Evolutionary conservation across 2,329 filamentous ascomycete genomes (phyloP).

Genomic region (Pleomassaria siparia): DNA sequence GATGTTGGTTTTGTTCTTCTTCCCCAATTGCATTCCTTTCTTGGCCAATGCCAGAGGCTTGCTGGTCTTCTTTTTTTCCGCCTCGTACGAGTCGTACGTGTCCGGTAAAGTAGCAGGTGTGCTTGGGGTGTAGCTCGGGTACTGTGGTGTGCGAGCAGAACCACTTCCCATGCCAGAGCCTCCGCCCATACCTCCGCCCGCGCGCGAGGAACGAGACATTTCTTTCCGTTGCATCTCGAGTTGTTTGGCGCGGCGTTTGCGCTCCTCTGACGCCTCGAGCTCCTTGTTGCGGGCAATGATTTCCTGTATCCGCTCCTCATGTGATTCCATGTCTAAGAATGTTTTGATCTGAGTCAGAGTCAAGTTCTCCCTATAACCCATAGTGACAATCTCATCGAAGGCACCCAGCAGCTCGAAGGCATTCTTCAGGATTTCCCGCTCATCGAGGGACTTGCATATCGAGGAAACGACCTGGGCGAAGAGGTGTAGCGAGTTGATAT

Average conservation of each 20-base stretch:
- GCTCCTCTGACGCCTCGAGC: constrained; percentile 94
- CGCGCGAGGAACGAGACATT: constrained; percentile 73
- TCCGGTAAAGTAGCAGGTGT: constrained; percentile 72
- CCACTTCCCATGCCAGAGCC: constrained; percentile 44
- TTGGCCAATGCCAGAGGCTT: constrained; percentile 80
- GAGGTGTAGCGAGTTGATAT: constrained; percentile 96
- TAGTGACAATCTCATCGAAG: constrained; percentile 94
- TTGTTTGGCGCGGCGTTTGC: constrained; percentile 98
- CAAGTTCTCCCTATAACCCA: constrained; percentile 94
- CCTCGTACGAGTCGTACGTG: constrained; percentile 91
- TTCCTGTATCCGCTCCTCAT: constrained; percentile 98
- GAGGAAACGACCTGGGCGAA: constrained; percentile 97
- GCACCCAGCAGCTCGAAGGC: constrained; percentile 94
- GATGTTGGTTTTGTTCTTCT: constrained; percentile 98
- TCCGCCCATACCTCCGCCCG: constrained; percentile 25
- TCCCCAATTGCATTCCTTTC: constrained; percentile 98
- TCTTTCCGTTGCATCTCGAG: constrained; percentile 99
- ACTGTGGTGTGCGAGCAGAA: constrained; percentile 73
- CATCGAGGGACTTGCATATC: constrained; percentile 93
- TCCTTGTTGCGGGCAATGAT: constrained; percentile 80
- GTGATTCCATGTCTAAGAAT: constrained; percentile 98
- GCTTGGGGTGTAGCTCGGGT: constrained; percentile 86
- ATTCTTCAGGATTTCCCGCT: constrained; percentile 92
- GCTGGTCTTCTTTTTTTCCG: constrained; percentile 92
- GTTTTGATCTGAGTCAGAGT: constrained; percentile 98